phyloP scores from a whole-genome alignment of 2,329 filamentous ascomycete genomes.

The Xenoacremonium recifei region DNA sequence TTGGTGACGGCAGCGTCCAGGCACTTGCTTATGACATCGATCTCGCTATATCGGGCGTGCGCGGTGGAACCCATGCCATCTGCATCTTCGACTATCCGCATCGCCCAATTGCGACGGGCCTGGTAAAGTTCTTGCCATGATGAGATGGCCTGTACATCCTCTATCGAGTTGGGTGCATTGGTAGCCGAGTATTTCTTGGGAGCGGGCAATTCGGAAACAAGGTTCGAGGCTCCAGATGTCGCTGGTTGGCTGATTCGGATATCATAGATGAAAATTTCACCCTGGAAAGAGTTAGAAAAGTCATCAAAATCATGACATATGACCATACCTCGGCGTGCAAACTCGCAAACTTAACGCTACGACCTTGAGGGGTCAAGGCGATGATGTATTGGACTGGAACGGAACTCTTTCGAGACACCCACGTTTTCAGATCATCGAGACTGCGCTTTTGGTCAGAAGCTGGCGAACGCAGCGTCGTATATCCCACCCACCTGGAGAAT shows the following conservation, averaged over 20 bases:
- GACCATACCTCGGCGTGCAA: conserved; percentile 72
- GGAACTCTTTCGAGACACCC: conserved; percentile 71
- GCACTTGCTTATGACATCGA: conserved; percentile 74
- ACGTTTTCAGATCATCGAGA: conserved; percentile 80
- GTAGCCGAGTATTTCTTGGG: conserved; percentile 58
- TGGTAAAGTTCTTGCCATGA: conserved; percentile 90
- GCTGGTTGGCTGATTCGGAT: conserved; percentile 67
- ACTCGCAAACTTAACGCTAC: conserved; percentile 77
- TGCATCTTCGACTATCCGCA: conserved; percentile 68
- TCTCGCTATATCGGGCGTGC: conserved; percentile 67
- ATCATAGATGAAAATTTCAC: conserved; percentile 91
- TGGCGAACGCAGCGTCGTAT: not conserved
- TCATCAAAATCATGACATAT: conserved; percentile 3
- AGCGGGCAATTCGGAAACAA: conserved; percentile 48
- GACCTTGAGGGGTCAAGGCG: conserved; percentile 79
- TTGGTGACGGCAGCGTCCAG: conserved; percentile 86
- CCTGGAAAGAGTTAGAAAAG: conserved; percentile 46
- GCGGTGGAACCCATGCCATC: conserved; percentile 60
- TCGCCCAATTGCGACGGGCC: conserved; percentile 76
- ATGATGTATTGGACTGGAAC: conserved; percentile 81
- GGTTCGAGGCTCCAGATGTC: conserved; percentile 42
- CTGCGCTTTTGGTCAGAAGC: conserved; percentile 39
- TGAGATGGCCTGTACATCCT: conserved; percentile 74
- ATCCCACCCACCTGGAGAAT: conserved; percentile 62
- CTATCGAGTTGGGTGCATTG: conserved; percentile 77